These are phyloP conservation scores for Calonectria pauciramosa DNA, from an alignment of 2,329 filamentous ascomycete species.

Conservation along the genomic window DNA sequence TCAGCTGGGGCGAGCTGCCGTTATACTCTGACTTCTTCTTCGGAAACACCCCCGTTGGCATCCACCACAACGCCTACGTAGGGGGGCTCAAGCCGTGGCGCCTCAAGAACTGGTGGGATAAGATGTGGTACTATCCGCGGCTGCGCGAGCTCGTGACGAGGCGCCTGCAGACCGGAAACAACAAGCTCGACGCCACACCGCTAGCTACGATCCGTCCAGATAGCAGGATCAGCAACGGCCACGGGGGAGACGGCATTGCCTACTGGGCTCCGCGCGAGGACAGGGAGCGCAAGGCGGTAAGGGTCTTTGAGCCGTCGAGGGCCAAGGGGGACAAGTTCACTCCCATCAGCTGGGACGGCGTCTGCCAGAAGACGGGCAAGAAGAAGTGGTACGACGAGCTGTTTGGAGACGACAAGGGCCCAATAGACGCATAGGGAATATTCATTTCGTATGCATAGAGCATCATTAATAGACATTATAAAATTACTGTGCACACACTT, in stretches of 20 bases:
- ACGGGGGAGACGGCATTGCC: conserved; percentile 22
- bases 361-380: conserved; percentile 49
- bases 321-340: conserved; percentile 35
- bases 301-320: conserved; percentile 42
- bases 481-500: not conserved
- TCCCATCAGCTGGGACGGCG: conserved; percentile 48
- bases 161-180: conserved; percentile 37
- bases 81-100: conserved; percentile 49
- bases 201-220: conserved; percentile 36
- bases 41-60: conserved; percentile 52
- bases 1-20: conserved; percentile 49
- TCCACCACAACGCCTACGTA: conserved; percentile 55
- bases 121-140: conserved; percentile 53
- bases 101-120: conserved; percentile 52
- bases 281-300: conserved; percentile 29
- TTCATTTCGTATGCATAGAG: not conserved
- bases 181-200: conserved; percentile 19
- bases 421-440: conserved; percentile 31
- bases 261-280: conserved; percentile 44
- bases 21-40: conserved; percentile 56
- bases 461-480: not conserved
- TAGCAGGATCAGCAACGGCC: not conserved
- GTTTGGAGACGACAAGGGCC: conserved; percentile 51
- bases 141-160: conserved; percentile 48
- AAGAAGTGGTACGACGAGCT: conserved; percentile 50